Conservation (phyloP, 208 protist genomes). For the Trypanosoma cruzi region DNA sequence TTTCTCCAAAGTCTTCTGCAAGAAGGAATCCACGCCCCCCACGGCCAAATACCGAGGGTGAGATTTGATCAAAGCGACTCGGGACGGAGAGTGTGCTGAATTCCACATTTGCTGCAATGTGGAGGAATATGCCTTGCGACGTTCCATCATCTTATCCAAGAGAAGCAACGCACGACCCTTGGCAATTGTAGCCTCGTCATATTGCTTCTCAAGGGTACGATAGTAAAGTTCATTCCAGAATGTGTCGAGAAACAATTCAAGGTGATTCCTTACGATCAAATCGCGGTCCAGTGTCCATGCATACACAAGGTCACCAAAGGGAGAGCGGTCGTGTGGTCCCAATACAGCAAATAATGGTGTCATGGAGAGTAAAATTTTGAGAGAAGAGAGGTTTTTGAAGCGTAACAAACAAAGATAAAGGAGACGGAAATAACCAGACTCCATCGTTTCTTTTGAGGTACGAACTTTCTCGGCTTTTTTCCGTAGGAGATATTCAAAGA, state of each 20-base stretch:
- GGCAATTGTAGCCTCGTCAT: slow-evolving; percentile 23
- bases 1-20: too few relatives aligned
- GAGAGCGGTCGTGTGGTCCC: slow-evolving; percentile 53
- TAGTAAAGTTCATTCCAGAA: slow-evolving; percentile 67
- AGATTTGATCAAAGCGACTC: background rate
- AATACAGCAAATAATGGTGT: slow-evolving; percentile 61
- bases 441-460: slow-evolving; percentile 27
- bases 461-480: slow-evolving; percentile 43
- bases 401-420: slow-evolving; percentile 43
- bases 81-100: slow-evolving; percentile 25
- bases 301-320: slow-evolving; percentile 54
- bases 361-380: slow-evolving; percentile 38
- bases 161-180: slow-evolving; percentile 18
- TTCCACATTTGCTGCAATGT: slow-evolving; percentile 17
- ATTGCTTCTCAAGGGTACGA: slow-evolving; percentile 35
- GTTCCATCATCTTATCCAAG: slow-evolving; percentile 46
- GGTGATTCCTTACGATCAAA: slow-evolving; percentile 19
- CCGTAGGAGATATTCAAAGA: slow-evolving; percentile 50
- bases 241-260: slow-evolving; percentile 53
- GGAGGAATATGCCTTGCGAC: slow-evolving; percentile 30
- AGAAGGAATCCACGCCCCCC: too few relatives aligned
- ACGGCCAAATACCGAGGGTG: background rate
- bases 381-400: slow-evolving; percentile 24
- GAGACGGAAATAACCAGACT: slow-evolving; percentile 44
- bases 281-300: slow-evolving; percentile 43